These are phyloP conservation scores for Boletus fagicola DNA, from an alignment of 768 basidiomycete genomes.

Conservation along the genomic window DNA sequence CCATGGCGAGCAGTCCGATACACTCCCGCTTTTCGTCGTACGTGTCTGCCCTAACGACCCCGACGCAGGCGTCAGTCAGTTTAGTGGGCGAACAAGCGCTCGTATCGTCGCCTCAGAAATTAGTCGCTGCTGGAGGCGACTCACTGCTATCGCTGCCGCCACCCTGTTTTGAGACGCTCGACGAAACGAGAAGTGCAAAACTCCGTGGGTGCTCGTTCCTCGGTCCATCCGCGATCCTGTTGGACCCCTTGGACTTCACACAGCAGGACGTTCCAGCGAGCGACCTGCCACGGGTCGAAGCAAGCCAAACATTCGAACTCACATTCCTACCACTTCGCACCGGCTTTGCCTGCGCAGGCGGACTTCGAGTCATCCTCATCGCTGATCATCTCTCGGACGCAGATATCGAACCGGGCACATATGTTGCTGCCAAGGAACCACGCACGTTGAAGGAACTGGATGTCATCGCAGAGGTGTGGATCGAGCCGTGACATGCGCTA, in stretches of 20 bases:
- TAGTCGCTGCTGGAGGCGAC: conserved; percentile 6
- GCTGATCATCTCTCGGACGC: conserved; percentile 50
- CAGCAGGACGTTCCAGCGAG: conserved; percentile 4
- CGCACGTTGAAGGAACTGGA: conserved; percentile 68
- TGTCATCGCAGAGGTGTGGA: conserved; percentile 70
- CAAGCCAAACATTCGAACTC: conserved; percentile 59
- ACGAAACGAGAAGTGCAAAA: conserved; percentile 35
- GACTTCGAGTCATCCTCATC: conserved; percentile 65
- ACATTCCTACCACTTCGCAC: conserved; percentile 55
- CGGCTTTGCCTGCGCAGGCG: conserved; percentile 67
- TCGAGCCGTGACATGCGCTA: conserved; percentile 34
- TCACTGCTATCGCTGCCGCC: conserved; percentile 38
- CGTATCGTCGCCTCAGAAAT: conserved; percentile 16
- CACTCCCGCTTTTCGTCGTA: conserved; percentile 10
- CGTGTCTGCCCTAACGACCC: conserved; percentile 4
- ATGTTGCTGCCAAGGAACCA: conserved; percentile 35
- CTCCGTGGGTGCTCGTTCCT: conserved; percentile 41
- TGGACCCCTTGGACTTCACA: conserved; percentile 43
- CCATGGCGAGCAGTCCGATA: not conserved
- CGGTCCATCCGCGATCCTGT: conserved; percentile 50
- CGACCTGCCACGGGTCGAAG: conserved; percentile 33
- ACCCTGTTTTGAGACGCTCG: conserved; percentile 44
- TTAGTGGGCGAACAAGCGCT: conserved; percentile 7
- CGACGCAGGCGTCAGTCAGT: conserved; percentile 4
- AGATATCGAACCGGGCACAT: conserved; percentile 26